These are phyloP conservation scores for Niebla homalea DNA, from an alignment of 495 filamentous ascomycete genomes.

Conservation along the genomic window DNA sequence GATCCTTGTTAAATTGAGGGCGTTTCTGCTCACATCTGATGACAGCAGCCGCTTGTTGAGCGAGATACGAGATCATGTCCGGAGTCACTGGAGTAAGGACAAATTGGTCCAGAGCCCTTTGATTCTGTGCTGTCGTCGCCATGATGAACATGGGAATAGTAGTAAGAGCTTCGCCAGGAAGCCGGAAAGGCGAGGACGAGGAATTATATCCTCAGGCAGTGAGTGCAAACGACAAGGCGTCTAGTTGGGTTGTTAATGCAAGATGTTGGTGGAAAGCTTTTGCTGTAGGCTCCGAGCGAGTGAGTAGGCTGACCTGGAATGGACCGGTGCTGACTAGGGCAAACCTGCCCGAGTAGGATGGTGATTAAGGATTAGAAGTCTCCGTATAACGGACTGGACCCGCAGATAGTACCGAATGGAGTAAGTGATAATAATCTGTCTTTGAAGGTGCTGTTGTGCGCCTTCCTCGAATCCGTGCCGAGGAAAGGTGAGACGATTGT, in stretches of 20 bases:
- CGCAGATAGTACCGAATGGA: background rate
- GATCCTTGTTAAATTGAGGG: slow-evolving; percentile 40
- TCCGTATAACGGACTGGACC: background rate
- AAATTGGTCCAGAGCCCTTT: slow-evolving; percentile 79
- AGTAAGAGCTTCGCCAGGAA: background rate
- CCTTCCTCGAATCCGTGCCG: background rate
- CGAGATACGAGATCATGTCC: slow-evolving; percentile 78
- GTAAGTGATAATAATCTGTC: background rate
- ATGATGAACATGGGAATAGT: slow-evolving; percentile 18
- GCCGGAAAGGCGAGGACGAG: background rate
- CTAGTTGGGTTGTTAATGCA: slow-evolving; percentile 1
- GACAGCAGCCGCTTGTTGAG: slow-evolving; percentile 67
- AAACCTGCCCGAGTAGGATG: slow-evolving; percentile 4
- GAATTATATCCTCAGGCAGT: background rate
- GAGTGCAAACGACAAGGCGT: background rate
- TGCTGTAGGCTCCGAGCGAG: slow-evolving; percentile 2
- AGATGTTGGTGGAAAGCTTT: slow-evolving; percentile 3
- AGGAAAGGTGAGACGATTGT: background rate
- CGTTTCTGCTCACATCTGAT: slow-evolving; percentile 69
- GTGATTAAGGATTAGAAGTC: slow-evolving; percentile 6
- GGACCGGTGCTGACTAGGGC: slow-evolving; percentile 6
- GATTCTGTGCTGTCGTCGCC: slow-evolving; percentile 43
- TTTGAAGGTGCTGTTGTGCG: background rate
- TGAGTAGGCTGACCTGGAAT: slow-evolving; percentile 6
- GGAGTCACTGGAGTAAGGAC: slow-evolving; percentile 66